phyloP scores from a whole-genome alignment of 768 basidiomycete species.

The Kwoniella shandongensis region DNA sequence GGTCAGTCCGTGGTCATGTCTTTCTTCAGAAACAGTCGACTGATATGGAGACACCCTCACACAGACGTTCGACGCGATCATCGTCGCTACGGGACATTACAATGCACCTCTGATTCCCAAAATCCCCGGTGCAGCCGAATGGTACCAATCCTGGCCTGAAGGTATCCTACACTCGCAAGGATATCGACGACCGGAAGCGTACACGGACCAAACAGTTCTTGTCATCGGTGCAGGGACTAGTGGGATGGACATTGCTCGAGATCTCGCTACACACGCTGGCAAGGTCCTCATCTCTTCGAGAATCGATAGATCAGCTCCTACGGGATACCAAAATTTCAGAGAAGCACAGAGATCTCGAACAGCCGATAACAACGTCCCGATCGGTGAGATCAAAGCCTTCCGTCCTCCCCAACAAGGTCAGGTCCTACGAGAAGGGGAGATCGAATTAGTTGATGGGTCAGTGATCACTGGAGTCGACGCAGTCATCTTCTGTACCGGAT shows the following conservation, averaged over 20 bases:
- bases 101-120: constrained; percentile 42
- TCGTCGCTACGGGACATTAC: constrained; percentile 50
- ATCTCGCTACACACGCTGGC: constrained; percentile 41
- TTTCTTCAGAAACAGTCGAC: too few species aligned
- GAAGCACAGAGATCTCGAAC: constrained; percentile 22
- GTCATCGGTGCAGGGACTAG: constrained; percentile 57
- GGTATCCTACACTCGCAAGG: constrained; percentile 56
- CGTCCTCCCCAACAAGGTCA: constrained; percentile 34
- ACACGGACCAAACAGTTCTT: constrained; percentile 52
- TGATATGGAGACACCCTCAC: too few species aligned
- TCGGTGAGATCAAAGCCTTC: constrained; percentile 56
- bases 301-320: constrained; percentile 24
- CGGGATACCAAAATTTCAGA: constrained; percentile 23
- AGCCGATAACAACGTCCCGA: constrained; percentile 45
- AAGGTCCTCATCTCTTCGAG: constrained; percentile 54
- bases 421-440: constrained; percentile 44
- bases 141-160: constrained; percentile 54
- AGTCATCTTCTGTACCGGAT: constrained; percentile 56
- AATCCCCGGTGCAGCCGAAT: constrained; percentile 53
- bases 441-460: constrained; percentile 56
- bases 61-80: constrained; percentile 48
- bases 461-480: constrained; percentile 55
- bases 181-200: constrained; percentile 56
- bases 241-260: constrained; percentile 55
- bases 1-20: constrained; percentile 14